phyloP scores from a whole-genome alignment of 768 basidiomycete genomes.

The Termitomyces sp. region DNA sequence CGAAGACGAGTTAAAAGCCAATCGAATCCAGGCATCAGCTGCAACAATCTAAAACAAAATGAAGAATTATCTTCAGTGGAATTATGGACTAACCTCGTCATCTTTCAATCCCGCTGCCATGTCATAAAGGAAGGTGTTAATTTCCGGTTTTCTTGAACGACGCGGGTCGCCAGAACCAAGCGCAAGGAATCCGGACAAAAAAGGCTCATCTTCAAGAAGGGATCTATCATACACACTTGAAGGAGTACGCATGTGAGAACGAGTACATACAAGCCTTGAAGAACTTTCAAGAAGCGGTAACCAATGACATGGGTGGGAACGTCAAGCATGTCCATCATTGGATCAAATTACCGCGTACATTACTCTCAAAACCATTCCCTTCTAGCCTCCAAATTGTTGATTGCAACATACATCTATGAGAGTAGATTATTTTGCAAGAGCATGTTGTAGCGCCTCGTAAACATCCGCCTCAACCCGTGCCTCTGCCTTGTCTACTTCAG shows the following conservation, averaged over 20 bases:
- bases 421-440: conserved; percentile 40
- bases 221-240: conserved; percentile 19
- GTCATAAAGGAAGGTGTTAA: not conserved
- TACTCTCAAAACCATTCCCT: not conserved
- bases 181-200: conserved; percentile 4
- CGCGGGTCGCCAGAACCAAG: not conserved
- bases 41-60: conserved; percentile 7
- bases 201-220: conserved; percentile 19
- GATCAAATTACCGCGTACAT: not conserved
- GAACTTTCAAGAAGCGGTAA: too few relatives aligned
- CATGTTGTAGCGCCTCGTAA: conserved; percentile 92
- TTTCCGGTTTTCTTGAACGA: not conserved
- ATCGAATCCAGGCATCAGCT: conserved; percentile 11
- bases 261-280: too few relatives aligned
- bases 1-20: conserved; percentile 8
- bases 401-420: not conserved
- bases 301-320: not conserved
- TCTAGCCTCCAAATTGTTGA: not conserved
- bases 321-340: not conserved
- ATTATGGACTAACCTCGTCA: not conserved
- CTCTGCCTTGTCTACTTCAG: conserved; percentile 91
- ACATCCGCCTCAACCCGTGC: conserved; percentile 95
- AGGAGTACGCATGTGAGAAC: not conserved
- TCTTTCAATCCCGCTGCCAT: not conserved
- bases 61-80: not conserved